These are phyloP conservation scores for Pachyrhizus erosus DNA, from an alignment of 306 rosid genomes.

Conservation along the genomic window DNA sequence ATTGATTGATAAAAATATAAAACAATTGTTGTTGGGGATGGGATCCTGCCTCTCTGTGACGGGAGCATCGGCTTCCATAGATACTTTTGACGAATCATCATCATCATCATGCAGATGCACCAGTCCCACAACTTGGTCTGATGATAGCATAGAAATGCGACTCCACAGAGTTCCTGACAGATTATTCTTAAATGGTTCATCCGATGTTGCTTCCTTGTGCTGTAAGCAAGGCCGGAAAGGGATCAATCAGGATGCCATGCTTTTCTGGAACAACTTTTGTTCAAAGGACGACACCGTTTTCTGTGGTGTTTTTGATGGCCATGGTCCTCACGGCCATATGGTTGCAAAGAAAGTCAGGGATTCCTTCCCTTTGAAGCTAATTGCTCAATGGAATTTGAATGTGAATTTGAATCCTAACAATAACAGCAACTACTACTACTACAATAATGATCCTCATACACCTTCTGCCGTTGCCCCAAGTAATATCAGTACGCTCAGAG, in stretches of 20 bases:
- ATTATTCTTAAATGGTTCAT: constrained; percentile 68
- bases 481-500: constrained; percentile 46
- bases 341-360: constrained; percentile 88
- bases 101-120: too few species aligned
- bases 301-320: constrained; percentile 96
- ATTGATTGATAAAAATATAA: too few species aligned
- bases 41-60: too few species aligned
- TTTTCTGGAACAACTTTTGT: constrained; percentile 88
- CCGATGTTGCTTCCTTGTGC: constrained; percentile 63
- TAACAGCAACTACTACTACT: too few species aligned
- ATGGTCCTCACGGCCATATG: constrained; percentile 87
- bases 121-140: neutral
- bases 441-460: neutral
- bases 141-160: constrained; percentile 48
- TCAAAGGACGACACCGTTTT: constrained; percentile 57
- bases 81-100: too few species aligned
- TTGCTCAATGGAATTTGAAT: constrained; percentile 65
- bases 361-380: constrained; percentile 73
- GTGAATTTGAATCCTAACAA: constrained; percentile 1
- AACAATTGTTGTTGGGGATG: too few species aligned
- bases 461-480: neutral
- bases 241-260: constrained; percentile 86
- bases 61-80: too few species aligned
- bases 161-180: constrained; percentile 70
- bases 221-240: constrained; percentile 77